phyloP scores from a whole-genome alignment of 106 monocot species.

The Posidonia australis region DNA sequence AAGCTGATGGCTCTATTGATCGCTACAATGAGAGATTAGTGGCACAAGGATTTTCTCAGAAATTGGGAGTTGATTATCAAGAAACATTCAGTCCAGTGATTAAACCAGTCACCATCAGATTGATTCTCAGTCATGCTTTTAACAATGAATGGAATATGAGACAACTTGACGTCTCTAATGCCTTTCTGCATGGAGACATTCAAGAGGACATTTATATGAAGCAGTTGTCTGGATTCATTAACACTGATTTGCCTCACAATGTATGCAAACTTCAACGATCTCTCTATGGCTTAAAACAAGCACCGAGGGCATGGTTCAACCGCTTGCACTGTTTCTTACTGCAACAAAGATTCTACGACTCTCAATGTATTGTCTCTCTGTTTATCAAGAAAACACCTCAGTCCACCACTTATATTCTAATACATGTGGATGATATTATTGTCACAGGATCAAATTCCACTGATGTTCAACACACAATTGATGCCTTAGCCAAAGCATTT shows the following conservation, averaged over 20 bases:
- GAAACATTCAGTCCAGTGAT: conserved; percentile 2
- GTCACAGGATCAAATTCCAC: not conserved
- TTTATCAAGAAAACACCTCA: not conserved
- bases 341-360: not conserved
- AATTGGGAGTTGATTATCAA: not conserved
- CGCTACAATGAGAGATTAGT: conserved; percentile 1
- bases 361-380: not conserved
- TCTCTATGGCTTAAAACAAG: conserved; percentile 1
- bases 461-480: not conserved
- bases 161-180: conserved; percentile 5
- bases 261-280: not conserved
- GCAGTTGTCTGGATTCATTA: not conserved
- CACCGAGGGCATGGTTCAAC: not conserved
- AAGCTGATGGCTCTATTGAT: not conserved
- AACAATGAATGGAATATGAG: not conserved
- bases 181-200: not conserved
- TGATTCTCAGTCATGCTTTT: no score
- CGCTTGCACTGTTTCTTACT: not conserved
- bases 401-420: not conserved
- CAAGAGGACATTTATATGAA: not conserved
- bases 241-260: not conserved
- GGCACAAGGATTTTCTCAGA: not conserved
- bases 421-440: conserved; percentile 13
- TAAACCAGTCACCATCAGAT: no score
- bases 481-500: not conserved